Evolutionary conservation across 2,329 filamentous ascomycete species (phyloP), one percentile per base, ranked within the genome.

Genomic region (Scorias spongiosa): DNA sequence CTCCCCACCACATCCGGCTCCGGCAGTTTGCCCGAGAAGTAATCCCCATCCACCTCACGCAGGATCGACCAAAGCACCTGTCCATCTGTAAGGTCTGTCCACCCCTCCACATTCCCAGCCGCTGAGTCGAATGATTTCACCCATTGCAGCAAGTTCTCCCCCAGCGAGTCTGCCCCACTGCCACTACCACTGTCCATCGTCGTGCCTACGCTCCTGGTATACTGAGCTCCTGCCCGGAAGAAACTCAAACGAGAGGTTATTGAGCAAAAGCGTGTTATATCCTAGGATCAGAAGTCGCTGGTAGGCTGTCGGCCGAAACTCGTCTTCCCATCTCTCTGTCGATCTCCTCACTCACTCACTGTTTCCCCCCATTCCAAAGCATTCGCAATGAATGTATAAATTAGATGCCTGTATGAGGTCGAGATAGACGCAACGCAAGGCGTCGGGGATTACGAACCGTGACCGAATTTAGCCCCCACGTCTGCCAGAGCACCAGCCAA

Each of bases 21-120:
- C 15, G 69, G 69, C 10, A 72, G 64, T n/a, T 56, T 56, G 42
- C 65, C 66, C 42, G 61, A 57, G 55, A 72, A 71, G 60, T 70
- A 70, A 20, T 63, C 60, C 41, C 62, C 52, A 49, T 71, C 69
- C 48, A 70, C 61, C 46, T 68, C 63, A 49, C 58, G 56, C 42
- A 71, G 59, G 37, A 70, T 69, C 41, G 62, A 57, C 69, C 69
- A 71, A 12, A 72, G 60, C 15, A 63, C 54, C 46, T 62, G 61
- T 46, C 68, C 69, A 52, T 70, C 67, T 46, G 64, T 63, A 46
- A 72, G 59, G 44, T 67, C 64, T 44, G 52, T 60, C 59, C 66
- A 66, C 34, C 57, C 50, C 14, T 57, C 58, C 29, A 66, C 59
- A 29, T 49, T 48, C 44, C 58, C 53, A 34, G 55, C 54, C 37